These are phyloP conservation scores for Podospora pseudocomata DNA, from an alignment of 495 filamentous ascomycete species.

Conservation along the genomic window DNA sequence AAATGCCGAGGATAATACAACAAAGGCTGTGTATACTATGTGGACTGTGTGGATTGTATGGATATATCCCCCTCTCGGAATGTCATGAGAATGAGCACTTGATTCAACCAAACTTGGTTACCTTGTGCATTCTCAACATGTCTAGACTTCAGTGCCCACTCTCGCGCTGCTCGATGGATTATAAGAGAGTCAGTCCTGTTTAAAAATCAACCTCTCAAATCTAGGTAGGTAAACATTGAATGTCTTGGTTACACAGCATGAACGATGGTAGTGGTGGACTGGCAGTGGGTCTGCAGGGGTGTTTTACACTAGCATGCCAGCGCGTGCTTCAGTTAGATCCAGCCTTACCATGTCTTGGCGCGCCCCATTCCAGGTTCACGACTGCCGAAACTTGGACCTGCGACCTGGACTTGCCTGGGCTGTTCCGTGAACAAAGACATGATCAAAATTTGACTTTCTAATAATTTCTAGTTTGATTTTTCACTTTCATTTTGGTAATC, in stretches of 20 bases:
- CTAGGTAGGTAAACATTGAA: too few relatives aligned
- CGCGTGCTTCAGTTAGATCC: not conserved
- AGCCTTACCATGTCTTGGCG: constrained; percentile 15
- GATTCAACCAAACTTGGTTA: not conserved
- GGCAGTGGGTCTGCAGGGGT: too few relatives aligned
- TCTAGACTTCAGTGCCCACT: too few relatives aligned
- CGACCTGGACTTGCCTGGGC: not conserved
- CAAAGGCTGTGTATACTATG: constrained; percentile 28
- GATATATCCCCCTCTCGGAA: constrained; percentile 27
- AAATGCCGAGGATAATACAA: constrained; percentile 15
- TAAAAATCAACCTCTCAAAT: too few relatives aligned
- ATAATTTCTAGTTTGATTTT: not conserved
- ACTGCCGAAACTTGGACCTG: not conserved
- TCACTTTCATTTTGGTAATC: not conserved
- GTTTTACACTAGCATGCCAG: too few relatives aligned
- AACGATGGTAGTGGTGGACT: too few relatives aligned
- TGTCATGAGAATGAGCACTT: constrained; percentile 13
- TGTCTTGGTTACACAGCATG: too few relatives aligned
- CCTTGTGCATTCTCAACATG: not conserved
- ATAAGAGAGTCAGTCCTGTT: too few relatives aligned
- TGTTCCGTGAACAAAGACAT: not conserved
- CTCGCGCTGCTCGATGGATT: too few relatives aligned
- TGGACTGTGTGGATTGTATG: constrained; percentile 28
- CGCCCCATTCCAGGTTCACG: not conserved
- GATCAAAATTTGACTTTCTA: not conserved